phyloP scores from a whole-genome alignment of 352 stramenopile genomes.

The Peronospora farinosa region DNA sequence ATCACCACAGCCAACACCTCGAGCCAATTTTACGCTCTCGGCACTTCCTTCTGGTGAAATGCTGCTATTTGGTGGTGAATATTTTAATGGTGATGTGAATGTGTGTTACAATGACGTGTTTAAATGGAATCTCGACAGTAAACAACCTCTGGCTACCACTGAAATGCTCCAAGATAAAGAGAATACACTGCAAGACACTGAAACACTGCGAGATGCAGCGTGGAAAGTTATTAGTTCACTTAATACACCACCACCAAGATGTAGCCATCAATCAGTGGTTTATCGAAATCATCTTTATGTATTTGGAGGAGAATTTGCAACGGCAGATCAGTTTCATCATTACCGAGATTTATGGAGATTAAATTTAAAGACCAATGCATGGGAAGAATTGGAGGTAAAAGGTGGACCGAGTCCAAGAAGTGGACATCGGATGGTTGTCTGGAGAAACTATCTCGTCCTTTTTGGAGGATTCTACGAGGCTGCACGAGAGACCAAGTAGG shows the following conservation, averaged over 20 bases:
- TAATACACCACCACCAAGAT: conserved; percentile 87
- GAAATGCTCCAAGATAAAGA: not conserved
- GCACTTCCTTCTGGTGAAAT: conserved; percentile 72
- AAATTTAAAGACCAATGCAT: conserved; percentile 91
- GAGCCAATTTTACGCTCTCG: conserved; percentile 78
- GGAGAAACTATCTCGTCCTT: conserved; percentile 93
- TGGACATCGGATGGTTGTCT: conserved; percentile 92
- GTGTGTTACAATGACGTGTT: conserved; percentile 95
- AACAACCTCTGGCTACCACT: conserved; percentile 13
- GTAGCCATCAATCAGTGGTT: conserved; percentile 92
- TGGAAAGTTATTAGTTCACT: conserved; percentile 88
- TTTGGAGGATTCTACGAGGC: conserved; percentile 98
- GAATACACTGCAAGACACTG: conserved; percentile 12
- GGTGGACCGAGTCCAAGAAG: conserved; percentile 72
- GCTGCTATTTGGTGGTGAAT: conserved; percentile 95
- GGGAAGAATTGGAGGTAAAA: conserved; percentile 89
- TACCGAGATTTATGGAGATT: conserved; percentile 90
- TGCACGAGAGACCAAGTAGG: conserved; percentile 72
- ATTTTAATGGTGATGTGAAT: conserved; percentile 95
- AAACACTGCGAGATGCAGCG: conserved; percentile 30
- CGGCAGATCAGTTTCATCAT: conserved; percentile 96
- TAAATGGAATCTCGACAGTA: conserved; percentile 85
- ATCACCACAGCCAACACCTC: conserved; percentile 48
- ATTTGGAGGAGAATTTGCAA: conserved; percentile 96
- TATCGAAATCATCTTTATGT: conserved; percentile 95